phyloP scores from a whole-genome alignment of 306 rosid genomes.

The Alnus glutinosa region DNA sequence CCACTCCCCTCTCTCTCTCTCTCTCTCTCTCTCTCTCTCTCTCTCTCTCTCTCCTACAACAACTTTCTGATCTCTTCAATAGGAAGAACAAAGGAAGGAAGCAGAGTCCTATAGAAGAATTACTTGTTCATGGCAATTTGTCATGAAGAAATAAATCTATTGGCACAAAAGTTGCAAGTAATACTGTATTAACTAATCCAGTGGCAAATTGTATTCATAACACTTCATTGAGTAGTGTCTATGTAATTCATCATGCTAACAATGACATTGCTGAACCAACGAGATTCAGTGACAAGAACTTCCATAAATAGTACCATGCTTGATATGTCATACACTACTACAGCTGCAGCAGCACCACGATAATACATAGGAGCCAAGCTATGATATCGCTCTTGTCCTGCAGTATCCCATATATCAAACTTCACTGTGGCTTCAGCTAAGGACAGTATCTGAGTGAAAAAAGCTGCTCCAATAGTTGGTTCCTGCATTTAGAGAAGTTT shows the following conservation, averaged over 20 bases:
- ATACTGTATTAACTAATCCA: too few species aligned
- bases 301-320: slow-evolving; percentile 47
- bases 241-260: background rate
- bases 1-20: background rate
- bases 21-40: too few species aligned
- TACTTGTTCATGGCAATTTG: background rate
- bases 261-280: background rate
- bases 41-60: background rate
- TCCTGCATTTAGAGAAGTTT: slow-evolving; percentile 49
- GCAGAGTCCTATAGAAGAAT: background rate
- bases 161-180: background rate
- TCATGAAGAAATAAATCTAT: background rate
- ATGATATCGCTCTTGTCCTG: slow-evolving; percentile 91
- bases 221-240: background rate
- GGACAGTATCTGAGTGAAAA: slow-evolving; percentile 81
- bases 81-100: background rate
- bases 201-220: background rate
- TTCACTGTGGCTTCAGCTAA: slow-evolving; percentile 81
- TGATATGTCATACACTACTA: slow-evolving; percentile 77
- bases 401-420: slow-evolving; percentile 96
- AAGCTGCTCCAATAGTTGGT: slow-evolving; percentile 93
- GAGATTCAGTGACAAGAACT: background rate
- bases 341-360: slow-evolving; percentile 91
- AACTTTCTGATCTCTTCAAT: slow-evolving; percentile 3
- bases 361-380: slow-evolving; percentile 96